phyloP scores from a whole-genome alignment of 371 early-diverging fungal species.

The Coemansia sp. region DNA sequence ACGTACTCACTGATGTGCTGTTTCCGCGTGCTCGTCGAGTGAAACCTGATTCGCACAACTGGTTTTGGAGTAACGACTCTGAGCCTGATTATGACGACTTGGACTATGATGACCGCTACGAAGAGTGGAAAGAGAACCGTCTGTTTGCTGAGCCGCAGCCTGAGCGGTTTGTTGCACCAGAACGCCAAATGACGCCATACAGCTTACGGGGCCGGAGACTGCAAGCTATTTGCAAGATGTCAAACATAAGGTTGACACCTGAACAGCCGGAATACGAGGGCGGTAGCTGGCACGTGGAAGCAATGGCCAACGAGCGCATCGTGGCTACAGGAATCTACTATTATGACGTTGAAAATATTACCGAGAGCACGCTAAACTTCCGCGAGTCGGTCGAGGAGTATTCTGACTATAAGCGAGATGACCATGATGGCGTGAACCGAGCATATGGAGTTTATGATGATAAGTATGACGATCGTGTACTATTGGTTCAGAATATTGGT shows the following conservation, averaged over 20 bases:
- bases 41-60: slow-evolving; percentile 17
- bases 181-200: slow-evolving; percentile 12
- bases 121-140: slow-evolving; percentile 11
- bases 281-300: slow-evolving; percentile 67
- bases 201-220: slow-evolving; percentile 51
- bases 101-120: background rate
- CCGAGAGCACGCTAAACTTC: slow-evolving; percentile 35
- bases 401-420: no score
- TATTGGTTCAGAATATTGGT: slow-evolving; percentile 48
- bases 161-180: slow-evolving; percentile 16
- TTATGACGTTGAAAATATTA: slow-evolving; percentile 64
- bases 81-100: slow-evolving; percentile 28
- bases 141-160: slow-evolving; percentile 28
- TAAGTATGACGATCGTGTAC: background rate
- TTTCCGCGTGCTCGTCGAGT: slow-evolving; percentile 2
- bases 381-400: slow-evolving; percentile 14
- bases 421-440: slow-evolving; percentile 4
- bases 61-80: slow-evolving; percentile 7
- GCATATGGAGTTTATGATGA: slow-evolving; percentile 29
- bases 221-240: slow-evolving; percentile 70
- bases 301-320: slow-evolving; percentile 63
- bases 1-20: slow-evolving; percentile 22
- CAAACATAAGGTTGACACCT: slow-evolving; percentile 60
- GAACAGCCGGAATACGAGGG: slow-evolving; percentile 59
- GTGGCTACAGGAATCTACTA: slow-evolving; percentile 63